Percentiles rank a stretch among this genome's conserved stretches.
Conservation (phyloP, 2,329 filamentous ascomycete species). For the Talaromyces albobiverticillius region DNA sequence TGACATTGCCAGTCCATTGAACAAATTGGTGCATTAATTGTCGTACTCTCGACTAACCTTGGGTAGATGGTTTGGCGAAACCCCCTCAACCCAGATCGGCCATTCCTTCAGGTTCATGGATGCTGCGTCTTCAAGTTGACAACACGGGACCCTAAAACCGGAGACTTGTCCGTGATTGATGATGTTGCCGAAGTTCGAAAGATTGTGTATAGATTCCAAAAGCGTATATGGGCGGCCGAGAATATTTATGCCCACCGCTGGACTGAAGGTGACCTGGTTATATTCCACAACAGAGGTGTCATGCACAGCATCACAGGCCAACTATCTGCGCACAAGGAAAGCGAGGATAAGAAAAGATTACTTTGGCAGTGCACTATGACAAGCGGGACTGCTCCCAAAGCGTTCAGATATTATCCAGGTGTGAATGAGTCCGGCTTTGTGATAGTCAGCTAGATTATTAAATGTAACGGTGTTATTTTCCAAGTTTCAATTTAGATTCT, state of each 20-base stretch:
- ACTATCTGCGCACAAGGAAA: background rate
- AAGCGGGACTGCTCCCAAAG: background rate
- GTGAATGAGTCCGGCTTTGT: background rate
- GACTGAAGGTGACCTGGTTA: background rate
- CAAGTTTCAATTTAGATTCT: no score
- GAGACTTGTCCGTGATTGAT: background rate
- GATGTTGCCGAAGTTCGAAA: background rate
- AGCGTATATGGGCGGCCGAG: background rate
- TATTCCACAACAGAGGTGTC: background rate
- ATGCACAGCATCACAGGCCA: background rate
- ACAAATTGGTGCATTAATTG: no score
- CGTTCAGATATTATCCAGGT: background rate
- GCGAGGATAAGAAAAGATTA: background rate
- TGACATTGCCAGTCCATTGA: background rate
- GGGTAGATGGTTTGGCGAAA: background rate
- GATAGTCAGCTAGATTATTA: background rate
- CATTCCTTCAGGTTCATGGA: background rate
- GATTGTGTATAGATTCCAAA: background rate
- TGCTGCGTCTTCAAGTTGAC: background rate
- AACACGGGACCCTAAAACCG: background rate
- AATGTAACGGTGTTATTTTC: no score
- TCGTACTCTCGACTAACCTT: no score
- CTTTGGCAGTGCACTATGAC: background rate
- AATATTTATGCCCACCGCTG: background rate
- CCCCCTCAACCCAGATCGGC: background rate